Base-by-base conservation (phyloP, 352 stramenopile genomes). In the Globisporangium canariense region DNA sequence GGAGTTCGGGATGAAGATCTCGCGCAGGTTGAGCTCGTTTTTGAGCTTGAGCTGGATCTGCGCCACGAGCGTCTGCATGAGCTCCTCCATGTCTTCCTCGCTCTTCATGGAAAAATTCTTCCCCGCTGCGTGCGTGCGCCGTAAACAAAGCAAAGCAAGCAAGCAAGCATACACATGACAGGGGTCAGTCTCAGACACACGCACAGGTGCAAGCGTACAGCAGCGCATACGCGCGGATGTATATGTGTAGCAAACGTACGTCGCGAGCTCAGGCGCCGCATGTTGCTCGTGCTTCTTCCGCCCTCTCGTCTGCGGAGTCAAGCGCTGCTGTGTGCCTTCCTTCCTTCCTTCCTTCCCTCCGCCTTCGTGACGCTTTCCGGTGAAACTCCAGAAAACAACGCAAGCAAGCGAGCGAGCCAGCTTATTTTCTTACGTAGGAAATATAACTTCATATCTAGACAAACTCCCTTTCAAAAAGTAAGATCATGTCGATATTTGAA, bases 1-100 rank as follows among this genome's bases (percentile, higher is more conserved):
- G 62, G 84, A 89, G 70, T 93, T 94, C 14, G 88, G 88, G 66
- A 96, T 96, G 67, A 89, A 94, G 57, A 93, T 90, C 70, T 96
- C 88, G 65, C 82, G 81, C 60, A 96, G 67, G 22, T 81, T 77
- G 18, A 96, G 73, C 65, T 96, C 88, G 50, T 84, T 91, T 70
- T 93, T 92, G 62, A 96, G 78, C 60, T 93, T 93, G 62, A 80
- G 64, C 70, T 96, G 88, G 64, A 96, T 93, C 67, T 94, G 85
- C 30, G 79, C 80, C 57, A 94, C 73, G 14, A 94, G 77, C 61
- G 81, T 83, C 74, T 94, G 85, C 78, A 94, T 88, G 45, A 94
- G 77, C 69, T 94, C 85, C 65, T 94, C 83, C 51, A 94, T 69
- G 60, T 94, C 85, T 61, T 94, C 83, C 51, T 94, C 83, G 62